phyloP scores from a whole-genome alignment of 2,329 filamentous ascomycete genomes.

The Basipetospora chlamydospora region DNA sequence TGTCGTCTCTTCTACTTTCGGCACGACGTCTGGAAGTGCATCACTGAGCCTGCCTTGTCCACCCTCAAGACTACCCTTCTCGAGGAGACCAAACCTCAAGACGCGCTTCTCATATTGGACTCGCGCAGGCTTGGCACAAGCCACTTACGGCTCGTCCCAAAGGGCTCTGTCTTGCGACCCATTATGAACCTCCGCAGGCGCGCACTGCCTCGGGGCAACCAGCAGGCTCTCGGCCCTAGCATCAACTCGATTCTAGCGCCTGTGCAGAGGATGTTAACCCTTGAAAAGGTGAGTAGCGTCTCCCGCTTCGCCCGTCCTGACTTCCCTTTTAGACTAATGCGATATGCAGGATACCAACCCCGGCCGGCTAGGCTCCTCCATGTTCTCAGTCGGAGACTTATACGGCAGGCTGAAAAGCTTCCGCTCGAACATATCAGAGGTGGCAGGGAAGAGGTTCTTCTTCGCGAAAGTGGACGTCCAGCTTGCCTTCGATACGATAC shows the following conservation, averaged over 20 bases:
- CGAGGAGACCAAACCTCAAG: conserved; percentile 51
- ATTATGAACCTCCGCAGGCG: conserved; percentile 76
- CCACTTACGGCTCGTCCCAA: conserved; percentile 69
- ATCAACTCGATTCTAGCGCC: conserved; percentile 47
- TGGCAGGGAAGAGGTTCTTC: conserved; percentile 38
- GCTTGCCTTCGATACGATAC: conserved; percentile 90
- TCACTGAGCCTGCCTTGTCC: conserved; percentile 59
- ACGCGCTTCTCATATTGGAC: conserved; percentile 42
- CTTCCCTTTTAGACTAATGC: too few relatives aligned
- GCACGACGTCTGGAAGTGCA: conserved; percentile 74
- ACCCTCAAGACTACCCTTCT: conserved; percentile 60
- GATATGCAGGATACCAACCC: conserved; percentile 31
- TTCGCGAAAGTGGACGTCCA: conserved; percentile 90
- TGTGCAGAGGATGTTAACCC: conserved; percentile 60
- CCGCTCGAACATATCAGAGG: conserved; percentile 30
- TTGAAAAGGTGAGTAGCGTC: conserved; percentile 50
- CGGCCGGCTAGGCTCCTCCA: conserved; percentile 54
- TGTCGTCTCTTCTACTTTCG: conserved; percentile 86
- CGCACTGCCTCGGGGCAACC: conserved; percentile 38
- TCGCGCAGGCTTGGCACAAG: conserved; percentile 59
- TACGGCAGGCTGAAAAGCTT: conserved; percentile 60
- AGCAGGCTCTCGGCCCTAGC: conserved; percentile 40
- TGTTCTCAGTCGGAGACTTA: conserved; percentile 73
- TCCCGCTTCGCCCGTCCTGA: background rate
- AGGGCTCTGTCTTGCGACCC: conserved; percentile 58